Percentiles rank a stretch among this genome's conserved stretches.
phyloP scores from a whole-genome alignment of 1,284 basidiomycete species.

The Trichosporon sp. region DNA sequence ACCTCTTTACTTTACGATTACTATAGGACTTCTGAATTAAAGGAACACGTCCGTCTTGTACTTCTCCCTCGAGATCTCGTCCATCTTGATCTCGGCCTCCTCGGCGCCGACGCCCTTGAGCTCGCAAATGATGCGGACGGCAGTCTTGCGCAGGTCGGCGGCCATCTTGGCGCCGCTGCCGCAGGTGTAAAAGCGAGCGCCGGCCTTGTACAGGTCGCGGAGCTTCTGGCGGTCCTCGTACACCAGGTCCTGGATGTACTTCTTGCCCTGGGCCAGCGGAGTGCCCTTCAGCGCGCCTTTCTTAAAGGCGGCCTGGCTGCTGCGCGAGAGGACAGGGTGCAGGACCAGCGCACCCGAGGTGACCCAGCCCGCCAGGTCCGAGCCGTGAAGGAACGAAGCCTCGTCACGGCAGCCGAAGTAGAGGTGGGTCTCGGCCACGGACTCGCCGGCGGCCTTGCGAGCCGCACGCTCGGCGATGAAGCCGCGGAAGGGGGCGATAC shows the following conservation, averaged over 20 bases:
- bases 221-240: constrained; percentile 51
- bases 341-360: constrained; percentile 52
- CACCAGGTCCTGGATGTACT: constrained; percentile 52
- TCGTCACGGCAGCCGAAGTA: constrained; percentile 55
- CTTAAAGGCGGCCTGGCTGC: constrained; percentile 37
- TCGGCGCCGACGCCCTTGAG: neutral
- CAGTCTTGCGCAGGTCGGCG: constrained; percentile 1
- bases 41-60: constrained; percentile 6
- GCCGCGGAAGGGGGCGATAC: constrained; percentile 54
- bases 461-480: constrained; percentile 55
- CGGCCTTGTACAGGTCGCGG: constrained; percentile 37
- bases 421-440: constrained; percentile 50
- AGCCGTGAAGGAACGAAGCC: constrained; percentile 53
- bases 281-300: neutral
- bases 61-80: neutral
- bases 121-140: constrained; percentile 1
- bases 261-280: constrained; percentile 42
- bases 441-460: constrained; percentile 51
- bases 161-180: constrained; percentile 34
- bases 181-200: constrained; percentile 53
- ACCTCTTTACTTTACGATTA: too few species aligned
- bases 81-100: neutral
- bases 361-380: constrained; percentile 51
- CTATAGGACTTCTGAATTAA: neutral
- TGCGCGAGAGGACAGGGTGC: constrained; percentile 52